A percentile compares a stretch with the other conserved stretches of the same genome.
Evolutionary conservation across 2,329 filamentous ascomycete genomes (phyloP).

Genomic region (Harringtonia lauricola): DNA sequence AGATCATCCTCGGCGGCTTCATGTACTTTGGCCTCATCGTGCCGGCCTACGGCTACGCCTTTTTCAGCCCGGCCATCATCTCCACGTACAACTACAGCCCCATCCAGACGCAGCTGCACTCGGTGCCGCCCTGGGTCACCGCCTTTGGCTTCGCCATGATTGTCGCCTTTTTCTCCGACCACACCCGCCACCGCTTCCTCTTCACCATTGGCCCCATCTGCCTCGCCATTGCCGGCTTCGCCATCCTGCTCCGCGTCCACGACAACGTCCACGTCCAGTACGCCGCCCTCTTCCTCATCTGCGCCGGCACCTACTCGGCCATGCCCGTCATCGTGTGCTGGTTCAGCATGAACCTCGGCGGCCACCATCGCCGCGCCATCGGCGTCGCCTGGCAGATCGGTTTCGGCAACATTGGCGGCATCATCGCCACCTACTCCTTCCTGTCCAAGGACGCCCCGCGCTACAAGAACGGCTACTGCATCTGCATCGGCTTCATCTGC

Average conservation of each 20-base stretch:
- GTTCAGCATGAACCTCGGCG: conserved; percentile 71
- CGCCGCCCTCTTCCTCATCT: conserved; percentile 69
- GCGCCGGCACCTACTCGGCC: conserved; percentile 71
- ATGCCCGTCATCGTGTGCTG: conserved; percentile 82
- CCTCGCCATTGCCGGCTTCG: conserved; percentile 63
- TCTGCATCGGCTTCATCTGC: conserved; percentile 63
- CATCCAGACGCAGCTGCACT: conserved; percentile 47
- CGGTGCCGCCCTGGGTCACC: conserved; percentile 48
- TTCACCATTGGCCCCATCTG: conserved; percentile 61
- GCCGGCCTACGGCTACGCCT: conserved; percentile 67
- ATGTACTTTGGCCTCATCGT: conserved; percentile 78
- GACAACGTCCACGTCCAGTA: conserved; percentile 60
- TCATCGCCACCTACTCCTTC: conserved; percentile 65
- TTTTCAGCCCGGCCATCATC: conserved; percentile 66
- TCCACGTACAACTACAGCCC: conserved; percentile 50
- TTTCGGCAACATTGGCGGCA: conserved; percentile 71
- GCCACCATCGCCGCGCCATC: conserved; percentile 59
- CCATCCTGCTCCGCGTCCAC: conserved; percentile 62
- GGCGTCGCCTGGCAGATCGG: conserved; percentile 69
- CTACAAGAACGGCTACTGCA: conserved; percentile 64
- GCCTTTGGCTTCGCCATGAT: conserved; percentile 73
- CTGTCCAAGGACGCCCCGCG: conserved; percentile 52
- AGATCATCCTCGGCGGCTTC: conserved; percentile 61
- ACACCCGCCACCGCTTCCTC: conserved; percentile 57
- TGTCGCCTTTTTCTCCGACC: conserved; percentile 63